Evolutionary conservation across 805 yeast genomes (phyloP), one percentile per base, ranked within the genome.

Genomic region (Debaryomyces hansenii): DNA sequence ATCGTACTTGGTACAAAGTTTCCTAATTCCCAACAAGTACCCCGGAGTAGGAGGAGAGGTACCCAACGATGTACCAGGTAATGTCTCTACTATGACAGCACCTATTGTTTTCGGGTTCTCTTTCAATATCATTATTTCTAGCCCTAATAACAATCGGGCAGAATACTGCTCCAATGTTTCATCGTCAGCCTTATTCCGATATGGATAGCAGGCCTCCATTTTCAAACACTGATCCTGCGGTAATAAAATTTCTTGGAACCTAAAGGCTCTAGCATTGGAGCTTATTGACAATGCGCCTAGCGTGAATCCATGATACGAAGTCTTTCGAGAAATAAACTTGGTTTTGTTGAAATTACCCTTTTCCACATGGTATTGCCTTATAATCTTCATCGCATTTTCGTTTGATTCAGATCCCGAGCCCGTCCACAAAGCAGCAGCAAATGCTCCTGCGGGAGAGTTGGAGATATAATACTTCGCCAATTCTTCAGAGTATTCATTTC

Each of bases 401-500:
- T 62, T 64, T 14, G 66, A 53, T 46, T 64, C 69, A 21, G 66
- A 59, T 10, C 69, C 69, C 4, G 66, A 64, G 12, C 58, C 51
- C n/a, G 59, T 70, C 61, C 70, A 72, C 28, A 70, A 59, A 4
- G 76, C 78, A 41, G 70, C 58, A 37, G 64, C 67, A 54, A 75
- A 74, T 6, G 75, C 69, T 12, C 70, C 74, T n/a, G 54, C 51
- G 42, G 77, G 77, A n/a, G 78, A 72, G 46, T 66, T 61, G 8
- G 68, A 72, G 47, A 56, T 41, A 42, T 59, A 56, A 42, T 58
- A 64, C 35, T 62, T 48, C n/a, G 62, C 63, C 45, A 63, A 57
- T 14, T 48, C 53, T 45, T 63, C 62, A 34, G 64, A 54, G 41
- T 55, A 53, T 27, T 59, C 47, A 42, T 60, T 62, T 21, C 59